Evolutionary conservation across 345 rosid genomes (phyloP), one percentile per base, ranked within the genome.

Genomic region (sweet orange (Citrus sinensis)): DNA sequence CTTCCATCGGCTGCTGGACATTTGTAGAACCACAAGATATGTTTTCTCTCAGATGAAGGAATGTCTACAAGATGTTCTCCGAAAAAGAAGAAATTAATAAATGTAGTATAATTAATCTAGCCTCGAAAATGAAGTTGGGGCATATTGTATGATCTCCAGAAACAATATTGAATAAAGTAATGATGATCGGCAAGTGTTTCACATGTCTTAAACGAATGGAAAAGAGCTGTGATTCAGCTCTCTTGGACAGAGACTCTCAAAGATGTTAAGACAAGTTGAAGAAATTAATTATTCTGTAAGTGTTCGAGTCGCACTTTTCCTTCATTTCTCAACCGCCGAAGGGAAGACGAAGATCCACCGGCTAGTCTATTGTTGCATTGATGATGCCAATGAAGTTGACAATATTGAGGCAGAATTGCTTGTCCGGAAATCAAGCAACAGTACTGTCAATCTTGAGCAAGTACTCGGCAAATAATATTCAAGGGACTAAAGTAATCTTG

Each of bases 1-100:
- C 46, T 40, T 40, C 46, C 2, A 40, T 20, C 66, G 56, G 81
- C 40, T 63, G 1, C 34, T 85, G n/a, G 83, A 74, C 27, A 70
- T 87, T 5, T 87, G 89, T 25, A 69, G 87, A 58, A 82, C 66
- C 7, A 42, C 81, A 14, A 78, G 82, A 80, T 88, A 87, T 70
- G 84, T 78, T 78, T 24, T 87, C 76, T 79, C 78, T 70, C 82
- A 80, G 78, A 74, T 75, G 55, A 87, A 82, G 37, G 85, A 73
- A 22, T 73, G 76, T 39, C 73, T 82, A 4, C 81, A 79, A 29
- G 86, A 81, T 10, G 81, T 85, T 32, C 81, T 86, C 58, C 68
- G 82, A 34, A 85, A 88, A 80, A 81, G 72, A 82, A 82, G 32
- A 58, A 78, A 73, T 29, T 73, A 46, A 32, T 70, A 75, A 11